Conservation (phyloP, 2,329 filamentous ascomycete species). For the Ilyonectria robusta region DNA sequence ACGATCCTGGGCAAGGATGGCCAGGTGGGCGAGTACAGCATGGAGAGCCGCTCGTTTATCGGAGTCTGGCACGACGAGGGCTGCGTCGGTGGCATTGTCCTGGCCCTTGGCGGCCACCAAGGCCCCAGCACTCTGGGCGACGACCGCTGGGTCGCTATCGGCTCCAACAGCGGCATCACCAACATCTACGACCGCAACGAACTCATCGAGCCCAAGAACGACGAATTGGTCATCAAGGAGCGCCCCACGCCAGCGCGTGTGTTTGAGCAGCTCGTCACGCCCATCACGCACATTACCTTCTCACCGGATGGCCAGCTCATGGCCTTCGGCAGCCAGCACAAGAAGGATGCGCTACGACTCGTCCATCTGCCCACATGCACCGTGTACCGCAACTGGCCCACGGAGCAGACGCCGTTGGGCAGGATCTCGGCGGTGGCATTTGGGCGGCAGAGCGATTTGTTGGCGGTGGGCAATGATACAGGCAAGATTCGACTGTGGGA, state of each 20-base stretch:
- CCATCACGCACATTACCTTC: slow-evolving; percentile 84
- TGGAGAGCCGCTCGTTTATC: slow-evolving; percentile 77
- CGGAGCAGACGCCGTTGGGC: slow-evolving; percentile 88
- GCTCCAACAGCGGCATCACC: slow-evolving; percentile 87
- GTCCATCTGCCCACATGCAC: slow-evolving; percentile 94
- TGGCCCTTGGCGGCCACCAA: slow-evolving; percentile 81
- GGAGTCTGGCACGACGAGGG: slow-evolving; percentile 93
- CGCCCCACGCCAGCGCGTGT: slow-evolving; percentile 79
- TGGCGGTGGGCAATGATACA: slow-evolving; percentile 90
- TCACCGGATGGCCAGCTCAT: slow-evolving; percentile 91
- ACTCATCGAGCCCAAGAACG: slow-evolving; percentile 64
- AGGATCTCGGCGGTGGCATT: slow-evolving; percentile 83
- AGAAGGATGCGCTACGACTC: slow-evolving; percentile 88
- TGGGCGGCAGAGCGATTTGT: slow-evolving; percentile 73
- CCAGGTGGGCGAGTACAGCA: slow-evolving; percentile 90
- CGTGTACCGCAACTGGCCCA: slow-evolving; percentile 98
- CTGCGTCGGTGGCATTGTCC: slow-evolving; percentile 85
- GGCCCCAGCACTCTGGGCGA: slow-evolving; percentile 77
- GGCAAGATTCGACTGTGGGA: slow-evolving; percentile 95
- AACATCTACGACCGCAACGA: slow-evolving; percentile 91
- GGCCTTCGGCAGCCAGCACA: slow-evolving; percentile 87
- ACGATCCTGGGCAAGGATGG: slow-evolving; percentile 88
- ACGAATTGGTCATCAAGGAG: slow-evolving; percentile 69
- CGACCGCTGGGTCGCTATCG: slow-evolving; percentile 91
- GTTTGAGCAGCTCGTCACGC: slow-evolving; percentile 90